These are phyloP conservation scores for Solanum aculeatissimum DNA, from an alignment of 305 asterid species.

Conservation along the genomic window DNA sequence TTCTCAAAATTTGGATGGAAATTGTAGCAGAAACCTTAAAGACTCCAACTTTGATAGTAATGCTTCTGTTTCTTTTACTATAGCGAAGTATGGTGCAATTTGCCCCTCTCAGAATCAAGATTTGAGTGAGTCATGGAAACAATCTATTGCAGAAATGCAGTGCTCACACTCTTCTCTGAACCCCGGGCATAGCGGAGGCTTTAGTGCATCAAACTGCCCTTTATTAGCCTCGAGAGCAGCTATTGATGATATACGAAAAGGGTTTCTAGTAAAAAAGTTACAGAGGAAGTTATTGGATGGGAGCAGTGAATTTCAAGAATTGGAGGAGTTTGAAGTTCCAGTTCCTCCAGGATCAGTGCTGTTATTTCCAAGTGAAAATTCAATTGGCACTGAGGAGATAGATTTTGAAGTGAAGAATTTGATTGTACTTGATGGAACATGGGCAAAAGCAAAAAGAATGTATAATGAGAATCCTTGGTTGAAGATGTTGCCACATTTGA, in stretches of 20 bases:
- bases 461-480: slow-evolving; percentile 90
- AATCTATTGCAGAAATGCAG: neutral
- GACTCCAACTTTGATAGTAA: neutral
- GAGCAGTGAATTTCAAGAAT: slow-evolving; percentile 18
- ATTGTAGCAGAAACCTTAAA: slow-evolving; percentile 10
- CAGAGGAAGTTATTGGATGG: slow-evolving; percentile 20
- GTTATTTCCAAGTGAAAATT: slow-evolving; percentile 62
- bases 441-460: slow-evolving; percentile 93
- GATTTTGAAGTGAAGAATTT: slow-evolving; percentile 55
- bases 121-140: neutral
- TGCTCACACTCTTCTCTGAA: too few species aligned
- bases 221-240: neutral
- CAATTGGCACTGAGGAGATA: slow-evolving; percentile 32
- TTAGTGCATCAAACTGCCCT: neutral
- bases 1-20: slow-evolving; percentile 1
- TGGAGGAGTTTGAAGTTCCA: slow-evolving; percentile 43
- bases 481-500: slow-evolving; percentile 59
- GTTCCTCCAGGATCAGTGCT: slow-evolving; percentile 64
- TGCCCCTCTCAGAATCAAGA: slow-evolving; percentile 4
- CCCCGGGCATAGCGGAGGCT: neutral
- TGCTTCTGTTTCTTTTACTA: slow-evolving; percentile 13
- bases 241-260: slow-evolving; percentile 18
- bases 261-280: slow-evolving; percentile 47
- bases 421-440: slow-evolving; percentile 83
- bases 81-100: slow-evolving; percentile 40